These are phyloP conservation scores for Artomyces pyxidatus DNA, from an alignment of 768 basidiomycete species.

Conservation along the genomic window DNA sequence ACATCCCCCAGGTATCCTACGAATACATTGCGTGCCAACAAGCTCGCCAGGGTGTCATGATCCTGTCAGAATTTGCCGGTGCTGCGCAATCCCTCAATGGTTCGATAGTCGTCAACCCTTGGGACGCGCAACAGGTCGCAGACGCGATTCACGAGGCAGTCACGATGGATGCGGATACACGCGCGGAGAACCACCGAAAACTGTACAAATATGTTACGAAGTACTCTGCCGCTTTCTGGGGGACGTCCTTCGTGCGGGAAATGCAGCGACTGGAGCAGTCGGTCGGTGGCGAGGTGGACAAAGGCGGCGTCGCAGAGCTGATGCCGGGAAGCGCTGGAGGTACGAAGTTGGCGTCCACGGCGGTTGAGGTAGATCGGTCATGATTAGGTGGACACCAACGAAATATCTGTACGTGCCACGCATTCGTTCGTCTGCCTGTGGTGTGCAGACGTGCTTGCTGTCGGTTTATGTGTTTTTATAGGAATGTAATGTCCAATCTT, in stretches of 20 bases:
- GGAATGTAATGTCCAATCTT: neutral
- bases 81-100: conserved; percentile 96
- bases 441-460: neutral
- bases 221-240: conserved; percentile 91
- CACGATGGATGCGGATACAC: conserved; percentile 72
- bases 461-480: neutral
- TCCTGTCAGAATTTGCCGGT: conserved; percentile 96
- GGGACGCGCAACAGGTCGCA: conserved; percentile 98
- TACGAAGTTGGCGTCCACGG: neutral
- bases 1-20: conserved; percentile 72
- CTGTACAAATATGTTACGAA: conserved; percentile 95
- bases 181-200: conserved; percentile 92
- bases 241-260: conserved; percentile 81
- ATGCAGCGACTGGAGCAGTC: conserved; percentile 48
- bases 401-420: neutral
- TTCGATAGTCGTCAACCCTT: conserved; percentile 94
- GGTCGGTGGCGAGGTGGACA: conserved; percentile 16
- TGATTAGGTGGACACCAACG: neutral
- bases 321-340: conserved; percentile 1
- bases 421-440: neutral
- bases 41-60: conserved; percentile 90
- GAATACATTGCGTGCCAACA: conserved; percentile 97
- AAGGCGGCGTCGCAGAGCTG: conserved; percentile 24
- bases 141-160: conserved; percentile 96
- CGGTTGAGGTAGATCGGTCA: neutral